Conservation (phyloP, 495 filamentous ascomycete genomes). For the Talaromyces adpressus region DNA sequence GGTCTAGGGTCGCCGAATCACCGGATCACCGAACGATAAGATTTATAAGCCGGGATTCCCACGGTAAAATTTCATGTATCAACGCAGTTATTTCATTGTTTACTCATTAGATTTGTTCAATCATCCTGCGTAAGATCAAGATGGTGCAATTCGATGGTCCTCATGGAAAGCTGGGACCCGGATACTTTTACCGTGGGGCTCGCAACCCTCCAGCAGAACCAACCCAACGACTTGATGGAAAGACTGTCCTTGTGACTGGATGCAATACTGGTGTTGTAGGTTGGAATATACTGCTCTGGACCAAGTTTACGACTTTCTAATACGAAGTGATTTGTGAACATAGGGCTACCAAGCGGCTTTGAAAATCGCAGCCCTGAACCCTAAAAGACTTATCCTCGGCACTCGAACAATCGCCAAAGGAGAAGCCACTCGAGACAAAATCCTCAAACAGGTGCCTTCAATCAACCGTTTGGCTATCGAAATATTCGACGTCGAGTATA, state of each 20-base stretch:
- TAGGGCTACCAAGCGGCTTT: slow-evolving; percentile 13
- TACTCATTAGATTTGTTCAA: neutral
- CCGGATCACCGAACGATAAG: slow-evolving; percentile 1
- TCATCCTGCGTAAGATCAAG: neutral
- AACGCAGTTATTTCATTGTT: neutral
- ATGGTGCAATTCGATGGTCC: slow-evolving; percentile 6
- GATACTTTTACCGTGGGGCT: slow-evolving; percentile 9
- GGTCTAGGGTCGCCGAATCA: neutral
- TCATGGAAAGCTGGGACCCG: slow-evolving; percentile 8
- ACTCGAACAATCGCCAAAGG: slow-evolving; percentile 10
- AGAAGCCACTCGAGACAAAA: slow-evolving; percentile 8
- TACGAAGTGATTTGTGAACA: neutral
- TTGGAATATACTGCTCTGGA: too few species aligned
- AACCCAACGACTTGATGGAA: slow-evolving; percentile 12
- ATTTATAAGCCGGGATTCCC: neutral
- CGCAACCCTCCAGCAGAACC: slow-evolving; percentile 13
- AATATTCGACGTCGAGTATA: neutral
- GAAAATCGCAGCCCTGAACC: slow-evolving; percentile 12
- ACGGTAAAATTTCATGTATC: neutral
- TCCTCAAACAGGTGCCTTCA: neutral
- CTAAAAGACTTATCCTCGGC: slow-evolving; percentile 13
- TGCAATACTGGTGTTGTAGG: slow-evolving; percentile 16
- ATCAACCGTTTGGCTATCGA: neutral
- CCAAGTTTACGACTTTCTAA: neutral
- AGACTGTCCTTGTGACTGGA: slow-evolving; percentile 18